Conservation (phyloP, 768 basidiomycete species). For the Lactarius quietus region DNA sequence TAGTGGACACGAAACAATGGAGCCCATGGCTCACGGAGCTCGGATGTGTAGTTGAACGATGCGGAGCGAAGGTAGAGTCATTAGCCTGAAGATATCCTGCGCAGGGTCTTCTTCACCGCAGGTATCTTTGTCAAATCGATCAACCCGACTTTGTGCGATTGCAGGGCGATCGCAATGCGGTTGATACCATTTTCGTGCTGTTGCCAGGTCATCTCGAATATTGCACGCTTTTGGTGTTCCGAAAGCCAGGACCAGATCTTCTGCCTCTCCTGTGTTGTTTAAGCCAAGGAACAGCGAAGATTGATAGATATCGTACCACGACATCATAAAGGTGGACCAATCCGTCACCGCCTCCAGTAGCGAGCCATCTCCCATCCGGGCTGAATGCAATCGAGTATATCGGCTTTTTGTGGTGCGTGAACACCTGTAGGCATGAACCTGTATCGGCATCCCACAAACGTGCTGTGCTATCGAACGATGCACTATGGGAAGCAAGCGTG, state of each 20-base stretch:
- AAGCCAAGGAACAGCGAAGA: background rate
- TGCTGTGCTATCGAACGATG: slow-evolving; percentile 77
- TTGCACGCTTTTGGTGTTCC: slow-evolving; percentile 20
- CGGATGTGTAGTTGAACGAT: background rate
- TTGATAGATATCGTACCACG: slow-evolving; percentile 46
- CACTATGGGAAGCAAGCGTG: slow-evolving; percentile 38
- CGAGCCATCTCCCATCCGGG: slow-evolving; percentile 66
- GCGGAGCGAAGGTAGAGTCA: too few species aligned
- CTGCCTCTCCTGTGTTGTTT: slow-evolving; percentile 10
- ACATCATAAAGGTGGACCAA: slow-evolving; percentile 68
- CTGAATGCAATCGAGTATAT: slow-evolving; percentile 76
- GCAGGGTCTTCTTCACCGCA: slow-evolving; percentile 22
- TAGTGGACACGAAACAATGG: background rate
- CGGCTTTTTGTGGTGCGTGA: slow-evolving; percentile 66
- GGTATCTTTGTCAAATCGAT: slow-evolving; percentile 56
- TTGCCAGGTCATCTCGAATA: slow-evolving; percentile 28
- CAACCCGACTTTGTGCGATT: slow-evolving; percentile 63
- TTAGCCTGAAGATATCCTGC: background rate
- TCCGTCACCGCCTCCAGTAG: slow-evolving; percentile 79
- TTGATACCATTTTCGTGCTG: slow-evolving; percentile 37
- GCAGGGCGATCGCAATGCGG: slow-evolving; percentile 66
- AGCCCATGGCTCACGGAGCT: background rate
- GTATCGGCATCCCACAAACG: slow-evolving; percentile 81
- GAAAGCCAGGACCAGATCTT: slow-evolving; percentile 28
- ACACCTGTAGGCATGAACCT: slow-evolving; percentile 68